Evolutionary conservation across 768 basidiomycete genomes (phyloP), one percentile per base, ranked within the genome.

Genomic region (Leccinellum luteum): DNA sequence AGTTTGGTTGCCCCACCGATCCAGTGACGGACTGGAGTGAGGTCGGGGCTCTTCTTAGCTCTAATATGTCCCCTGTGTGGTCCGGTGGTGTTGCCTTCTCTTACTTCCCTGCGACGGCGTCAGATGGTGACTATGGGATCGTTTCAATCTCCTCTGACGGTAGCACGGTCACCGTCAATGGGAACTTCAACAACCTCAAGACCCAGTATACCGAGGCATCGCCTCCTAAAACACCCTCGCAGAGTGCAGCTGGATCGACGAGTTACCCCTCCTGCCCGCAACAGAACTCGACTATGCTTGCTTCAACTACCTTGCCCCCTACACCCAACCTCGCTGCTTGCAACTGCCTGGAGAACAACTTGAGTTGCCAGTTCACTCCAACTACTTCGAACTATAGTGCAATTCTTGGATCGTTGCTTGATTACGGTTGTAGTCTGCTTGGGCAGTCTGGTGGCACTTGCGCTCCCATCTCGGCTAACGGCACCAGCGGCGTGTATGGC

Each of bases 11-110:
- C 70, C 83, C 86, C 67, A 78, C 76, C 23, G 76, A 74, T 21
- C 81, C 90, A 50, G 84, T 89, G 65, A 74, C 85, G 32, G 47
- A 56, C 44, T 97, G 92, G 92, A 86, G 85, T 34, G 94, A 97
- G 69, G 83, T 85, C 14, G 78, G 72, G 48, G 83, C 87, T 27
- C 78, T 96, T 27, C 90, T 91, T 70, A 81, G 87, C 58, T 69
- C 80, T 12, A 72, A 87, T 7, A 91, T 94, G 83, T 80, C 85
- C 19, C 73, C 85, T 55, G 85, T 88, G 51, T 96, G 89, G 86
- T 93, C 90, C 31, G 94, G 94, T 60, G 94, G 91, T 52, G 63
- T 96, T 53, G 93, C 94, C 4, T 93, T 92, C 73, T 87, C 86
- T 50, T 96, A 95, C 73, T 94, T 96, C 82, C 89, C 90, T 2